A percentile compares a stretch with the other conserved stretches of the same genome.
Evolutionary conservation across 2,329 filamentous ascomycete genomes (phyloP).

Genomic region (Trichophyton mentagrophytes): DNA sequence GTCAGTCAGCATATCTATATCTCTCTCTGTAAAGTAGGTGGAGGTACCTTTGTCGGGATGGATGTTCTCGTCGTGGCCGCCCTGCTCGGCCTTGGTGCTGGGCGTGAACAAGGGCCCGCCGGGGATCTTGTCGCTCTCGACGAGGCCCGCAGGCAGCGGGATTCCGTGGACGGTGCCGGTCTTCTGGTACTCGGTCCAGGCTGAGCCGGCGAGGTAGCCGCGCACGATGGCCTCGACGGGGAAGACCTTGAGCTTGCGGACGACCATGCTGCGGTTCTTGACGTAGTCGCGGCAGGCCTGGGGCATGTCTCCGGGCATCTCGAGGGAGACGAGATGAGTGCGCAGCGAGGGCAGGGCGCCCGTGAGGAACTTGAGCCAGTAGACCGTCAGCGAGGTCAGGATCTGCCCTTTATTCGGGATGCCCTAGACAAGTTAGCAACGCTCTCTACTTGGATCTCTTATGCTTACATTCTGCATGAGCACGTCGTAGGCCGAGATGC

Average conservation of each 20-base stretch:
- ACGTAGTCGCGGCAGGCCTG: slow-evolving; percentile 40
- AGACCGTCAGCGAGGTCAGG: slow-evolving; percentile 52
- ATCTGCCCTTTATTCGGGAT: slow-evolving; percentile 56
- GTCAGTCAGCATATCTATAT: neutral
- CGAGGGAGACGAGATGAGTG: slow-evolving; percentile 51
- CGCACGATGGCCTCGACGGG: slow-evolving; percentile 77
- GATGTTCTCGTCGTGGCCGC: slow-evolving; percentile 78
- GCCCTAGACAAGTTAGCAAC: slow-evolving; percentile 35
- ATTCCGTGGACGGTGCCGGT: slow-evolving; percentile 71
- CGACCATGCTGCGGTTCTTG: slow-evolving; percentile 61
- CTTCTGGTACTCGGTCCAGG: slow-evolving; percentile 65
- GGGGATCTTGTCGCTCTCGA: slow-evolving; percentile 56
- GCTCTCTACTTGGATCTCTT: slow-evolving; percentile 25
- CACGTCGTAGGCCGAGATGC: slow-evolving; percentile 92
- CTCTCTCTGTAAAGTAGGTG: too few species aligned
- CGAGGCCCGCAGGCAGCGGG: slow-evolving; percentile 51
- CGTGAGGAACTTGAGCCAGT: slow-evolving; percentile 55
- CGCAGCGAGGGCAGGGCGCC: slow-evolving; percentile 44
- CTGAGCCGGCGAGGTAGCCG: slow-evolving; percentile 77
- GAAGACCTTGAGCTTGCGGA: slow-evolving; percentile 60
- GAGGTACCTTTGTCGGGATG: slow-evolving; percentile 47
- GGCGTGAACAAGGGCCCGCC: slow-evolving; percentile 63
- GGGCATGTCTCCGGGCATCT: slow-evolving; percentile 41
- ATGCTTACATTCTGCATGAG: slow-evolving; percentile 58
- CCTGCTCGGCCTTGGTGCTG: slow-evolving; percentile 70